Base-by-base conservation (phyloP, 1,139 yeast species). In the Yamadazyma membranifaciens region DNA sequence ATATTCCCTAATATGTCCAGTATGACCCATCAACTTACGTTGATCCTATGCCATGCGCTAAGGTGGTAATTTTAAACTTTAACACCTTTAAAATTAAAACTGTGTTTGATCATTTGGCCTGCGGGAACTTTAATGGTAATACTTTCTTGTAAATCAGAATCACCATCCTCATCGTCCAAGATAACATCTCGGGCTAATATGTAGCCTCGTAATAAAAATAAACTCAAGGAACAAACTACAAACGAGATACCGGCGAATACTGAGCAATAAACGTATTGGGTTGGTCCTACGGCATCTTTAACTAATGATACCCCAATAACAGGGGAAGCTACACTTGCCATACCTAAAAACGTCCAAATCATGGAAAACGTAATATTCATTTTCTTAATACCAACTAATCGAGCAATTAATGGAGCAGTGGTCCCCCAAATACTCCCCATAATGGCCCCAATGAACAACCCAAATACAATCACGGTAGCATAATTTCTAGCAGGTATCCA, bases 221-320 rank as follows among this genome's bases (percentile, higher is more conserved):
- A 52, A 5, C 56, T 36, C 1, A 62, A 15, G 1, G 75, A 65
- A 31, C 78, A 69, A 2, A 59, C 75, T n/a, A 73, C 42, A 50
- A 74, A 79, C 4, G 76, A 62, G 3, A 62, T 56, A 0, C 84
- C 84, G 16, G 80, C 74, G 55, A 78, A 80, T 3, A 79, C 67
- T 0, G 80, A 63, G 32, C 81, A 76, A 48, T 74, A 51, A 26
- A 59, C 54, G 53, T 78, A 80, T 49, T 70, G 78, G 1, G 61
- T 54, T 2, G 82, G 78, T 0, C 55, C 57, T 0, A 65, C 67
- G 4, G 38, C 41, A 1, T 65, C 62, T 9, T 63, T 57, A 39
- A 73, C 75, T 39, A 78, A 58, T 9, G 69, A 57, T 25, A 75
- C 64, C 2, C 83, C 83, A 44, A 79, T 70, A 12, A 78, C 69